Evolutionary conservation across 2,329 filamentous ascomycete genomes (phyloP), one percentile per base, ranked within the genome.

Genomic region (Paramyrothecium roridum): DNA sequence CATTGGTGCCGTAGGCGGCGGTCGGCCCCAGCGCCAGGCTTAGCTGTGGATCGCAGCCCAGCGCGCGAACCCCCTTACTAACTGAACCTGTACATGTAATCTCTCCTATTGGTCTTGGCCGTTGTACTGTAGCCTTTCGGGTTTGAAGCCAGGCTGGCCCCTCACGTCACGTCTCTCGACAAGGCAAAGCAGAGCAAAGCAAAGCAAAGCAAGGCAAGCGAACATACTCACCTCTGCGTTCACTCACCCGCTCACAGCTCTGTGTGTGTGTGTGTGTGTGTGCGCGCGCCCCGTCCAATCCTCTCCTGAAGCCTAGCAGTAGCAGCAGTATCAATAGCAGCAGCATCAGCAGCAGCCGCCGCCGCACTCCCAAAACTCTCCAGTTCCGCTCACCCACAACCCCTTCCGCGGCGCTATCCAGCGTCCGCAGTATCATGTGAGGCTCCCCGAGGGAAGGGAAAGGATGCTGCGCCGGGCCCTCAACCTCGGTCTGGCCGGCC

Each of bases 401-500:
- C 26, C 26, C 26, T 6, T 10, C 10, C 26, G 26, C 26, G 26
- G 26, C 4, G 26, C 26, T n/a, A 10, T 10, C 26, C 26, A 30
- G 26, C 26, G 26, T 30, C 26, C 26, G 37, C 37, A 17, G 37
- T 43, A 43, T 8, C 37, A 43, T 43, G 37, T 43, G 37, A 43
- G 37, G 26, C 26, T 43, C 4, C 37, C 37, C 37, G 37, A 43
- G 37, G n/a, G 33, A 16, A 37, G 10, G 33, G 16, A 8, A 19
- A 43, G 37, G 13, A 43, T 43, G 37, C 37, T 57, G 55, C 64
- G 63, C 54, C 63, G 63, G 55, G 64, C 64, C 50, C 58, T 67
- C 50, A 67, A 64, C 57, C 56, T 65, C 50, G 60, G 65, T 54
- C 63, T 69, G 30, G 67, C 66, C 34, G 58, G 57, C 52, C 65